Evolutionary conservation across 1,284 basidiomycete genomes (phyloP).

Genomic region (Tausonia pullulans): DNA sequence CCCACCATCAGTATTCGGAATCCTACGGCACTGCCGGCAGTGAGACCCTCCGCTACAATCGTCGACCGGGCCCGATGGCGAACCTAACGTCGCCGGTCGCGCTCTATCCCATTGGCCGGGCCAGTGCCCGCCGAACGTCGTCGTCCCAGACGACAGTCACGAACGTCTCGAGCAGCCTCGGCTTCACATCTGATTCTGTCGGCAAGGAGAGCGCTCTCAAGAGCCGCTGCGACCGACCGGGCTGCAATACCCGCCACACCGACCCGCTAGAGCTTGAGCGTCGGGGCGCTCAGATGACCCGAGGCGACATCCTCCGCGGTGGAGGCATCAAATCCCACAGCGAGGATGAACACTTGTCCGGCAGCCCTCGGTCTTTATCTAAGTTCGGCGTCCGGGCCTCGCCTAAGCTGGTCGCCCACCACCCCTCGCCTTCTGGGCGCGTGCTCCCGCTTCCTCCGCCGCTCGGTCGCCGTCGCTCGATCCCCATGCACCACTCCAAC

Average conservation of each 20-base stretch:
- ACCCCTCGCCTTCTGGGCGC: no score
- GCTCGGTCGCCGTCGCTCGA: not conserved
- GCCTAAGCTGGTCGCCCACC: no score
- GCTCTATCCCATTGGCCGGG: slow-evolving; percentile 8
- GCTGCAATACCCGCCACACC: slow-evolving; percentile 5
- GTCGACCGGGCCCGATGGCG: slow-evolving; percentile 13
- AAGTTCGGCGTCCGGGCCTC: no score
- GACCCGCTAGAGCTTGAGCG: not conserved
- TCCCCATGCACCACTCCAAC: slow-evolving; percentile 6
- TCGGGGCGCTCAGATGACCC: no score
- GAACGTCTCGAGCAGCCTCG: slow-evolving; percentile 4
- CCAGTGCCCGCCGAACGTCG: slow-evolving; percentile 2
- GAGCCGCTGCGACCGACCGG: slow-evolving; percentile 4
- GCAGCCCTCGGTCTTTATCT: no score
- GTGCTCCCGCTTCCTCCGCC: not conserved
- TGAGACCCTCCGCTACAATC: slow-evolving; percentile 15
- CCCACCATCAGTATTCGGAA: not conserved
- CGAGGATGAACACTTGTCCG: no score
- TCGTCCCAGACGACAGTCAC: not conserved
- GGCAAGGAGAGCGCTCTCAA: not conserved
- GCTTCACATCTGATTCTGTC: slow-evolving; percentile 1
- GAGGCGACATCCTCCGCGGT: no score
- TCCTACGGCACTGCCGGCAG: not conserved
- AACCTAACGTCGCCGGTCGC: slow-evolving; percentile 15
- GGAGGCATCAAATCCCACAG: no score